Base-by-base conservation (phyloP, 164 flowering plant genomes). In the Stephania yunnanensis region DNA sequence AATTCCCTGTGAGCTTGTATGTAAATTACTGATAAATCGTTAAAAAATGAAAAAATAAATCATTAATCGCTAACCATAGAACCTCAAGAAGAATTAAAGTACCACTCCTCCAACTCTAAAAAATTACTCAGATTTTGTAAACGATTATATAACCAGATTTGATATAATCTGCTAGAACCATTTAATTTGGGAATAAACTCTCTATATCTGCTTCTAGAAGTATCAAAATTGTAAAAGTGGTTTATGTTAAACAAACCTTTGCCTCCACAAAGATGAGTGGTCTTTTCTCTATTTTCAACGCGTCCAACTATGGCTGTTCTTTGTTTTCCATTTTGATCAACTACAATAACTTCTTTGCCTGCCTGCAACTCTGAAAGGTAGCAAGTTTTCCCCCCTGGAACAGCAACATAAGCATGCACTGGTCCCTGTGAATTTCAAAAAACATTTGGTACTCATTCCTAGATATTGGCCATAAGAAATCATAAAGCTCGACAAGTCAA, bases 351-450 rank as follows among this genome's bases (percentile, higher is more conserved):
- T 79, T 92, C 96, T 80, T 84, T 90, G 58, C 97, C 98, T 3
- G 97, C 77, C 78, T 83, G 88, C 76, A 92, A 75, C 82, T 94
- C 98, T 10, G 98, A 91, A 55, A 94, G 95, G 78, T 92, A 94
- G 84, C 90, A 78, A 45, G 98, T 92, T 78, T 86, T 91, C 36
- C 96, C 95, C 73, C 96, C 98, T 30, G 98, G 98, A 81, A 89
- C 80, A 72, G 91, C 91, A 72, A 91, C 89, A 85, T 94, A 94
- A 61, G 95, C 87, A 83, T 94, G 98, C 5, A 94, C 96, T 8
- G 98, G 98, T 25, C 97, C 98, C 98, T 94, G 87, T 66, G 72
- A 77, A 69, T 71, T 70, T 46, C 76, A 79, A 80, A 30, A 13
- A 25, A 55, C 52, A 63, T 10, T 44, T 50, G 7, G 25, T 53